Evolutionary conservation across 1,284 basidiomycete genomes (phyloP), one percentile per base, ranked within the genome.

Genomic region (Irpex lacteus): DNA sequence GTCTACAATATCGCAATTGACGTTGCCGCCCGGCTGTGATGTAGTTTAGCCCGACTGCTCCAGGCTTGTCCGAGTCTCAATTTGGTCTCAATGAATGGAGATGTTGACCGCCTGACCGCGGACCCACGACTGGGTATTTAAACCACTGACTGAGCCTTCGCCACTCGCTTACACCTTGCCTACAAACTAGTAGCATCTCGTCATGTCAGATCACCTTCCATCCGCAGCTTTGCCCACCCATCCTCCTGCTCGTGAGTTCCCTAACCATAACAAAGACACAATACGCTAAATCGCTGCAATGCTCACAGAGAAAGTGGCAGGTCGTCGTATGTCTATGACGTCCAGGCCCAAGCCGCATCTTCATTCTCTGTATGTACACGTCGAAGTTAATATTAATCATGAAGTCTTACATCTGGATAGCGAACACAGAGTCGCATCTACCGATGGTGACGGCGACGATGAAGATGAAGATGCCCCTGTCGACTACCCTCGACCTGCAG

Each of bases 401-500:
- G 7, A 5, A n/a, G 18, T 7, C 11, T 55, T 47, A 54, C 37
- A 38, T 3, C 13, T 47, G n/a, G 32, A 15, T 64, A 80, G 77
- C 5, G 71, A 77, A 59, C 63, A 64, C 34, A 71, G 73, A 38
- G 66, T 73, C 2, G 64, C 69, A 6, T 70, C 70, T n/a, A 8
- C 7, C 50, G 19, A 52, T 21, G 50, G 19, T 19, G 50, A n/a
- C 50, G 50, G 18, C 50, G 66, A 71, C 13, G 66, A 70, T 1
- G 69, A 68, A 8, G 70, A 71, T n/a, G 65, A 73, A 49, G 77
- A 78, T 32, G 70, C 75, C 18, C 71, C 76, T n/a, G 68, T 76
- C 4, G 86, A 89, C 72, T 89, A 89, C 69, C 88, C 87, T 7
- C 81, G 87, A 32, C 87, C 88, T 11, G 77, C 80, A n/a, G 67